phyloP scores from a whole-genome alignment of 805 yeast species.

The Lachancea nothofagi region DNA sequence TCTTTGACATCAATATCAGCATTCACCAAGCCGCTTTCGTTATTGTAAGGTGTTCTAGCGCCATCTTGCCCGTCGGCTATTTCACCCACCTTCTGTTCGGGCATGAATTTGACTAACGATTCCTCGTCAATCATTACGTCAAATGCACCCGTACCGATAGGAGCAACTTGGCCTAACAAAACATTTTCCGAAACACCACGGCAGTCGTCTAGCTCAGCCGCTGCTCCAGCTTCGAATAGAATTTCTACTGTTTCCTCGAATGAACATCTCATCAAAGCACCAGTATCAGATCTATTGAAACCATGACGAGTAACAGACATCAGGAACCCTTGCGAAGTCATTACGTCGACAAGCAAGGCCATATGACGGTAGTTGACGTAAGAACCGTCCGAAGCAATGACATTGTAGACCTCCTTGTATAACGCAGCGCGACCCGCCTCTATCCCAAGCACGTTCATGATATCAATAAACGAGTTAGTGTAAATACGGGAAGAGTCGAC shows the following conservation, averaged over 20 bases:
- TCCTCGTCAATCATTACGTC: constrained; percentile 93
- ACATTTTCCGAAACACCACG: constrained; percentile 98
- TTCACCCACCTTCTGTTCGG: constrained; percentile 37
- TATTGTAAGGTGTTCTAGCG: constrained; percentile 87
- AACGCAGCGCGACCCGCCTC: constrained; percentile 96
- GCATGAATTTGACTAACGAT: constrained; percentile 53
- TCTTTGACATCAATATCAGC: constrained; percentile 59
- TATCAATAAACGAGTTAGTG: constrained; percentile 94
- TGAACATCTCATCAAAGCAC: constrained; percentile 98
- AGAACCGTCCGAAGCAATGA: constrained; percentile 99
- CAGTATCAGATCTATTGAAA: constrained; percentile 96
- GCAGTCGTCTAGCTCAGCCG: constrained; percentile 96
- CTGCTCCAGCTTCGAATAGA: constrained; percentile 94
- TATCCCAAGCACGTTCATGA: constrained; percentile 91
- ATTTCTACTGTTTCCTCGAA: constrained; percentile 99
- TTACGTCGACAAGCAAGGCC: constrained; percentile 95
- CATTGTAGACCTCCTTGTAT: constrained; percentile 91
- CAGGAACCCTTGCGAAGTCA: constrained; percentile 97
- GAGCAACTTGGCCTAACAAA: constrained; percentile 96
- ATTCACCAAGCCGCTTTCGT: constrained; percentile 53
- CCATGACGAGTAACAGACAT: constrained; percentile 99
- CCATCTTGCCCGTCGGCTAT: constrained; percentile 56
- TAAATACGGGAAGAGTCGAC: constrained; percentile 87
- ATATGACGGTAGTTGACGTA: constrained; percentile 97
- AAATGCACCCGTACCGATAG: constrained; percentile 97